A percentile compares a stretch with the other conserved stretches of the same genome.
These are phyloP conservation scores for Adansonia digitata DNA, from an alignment of 345 rosid species.

Conservation along the genomic window DNA sequence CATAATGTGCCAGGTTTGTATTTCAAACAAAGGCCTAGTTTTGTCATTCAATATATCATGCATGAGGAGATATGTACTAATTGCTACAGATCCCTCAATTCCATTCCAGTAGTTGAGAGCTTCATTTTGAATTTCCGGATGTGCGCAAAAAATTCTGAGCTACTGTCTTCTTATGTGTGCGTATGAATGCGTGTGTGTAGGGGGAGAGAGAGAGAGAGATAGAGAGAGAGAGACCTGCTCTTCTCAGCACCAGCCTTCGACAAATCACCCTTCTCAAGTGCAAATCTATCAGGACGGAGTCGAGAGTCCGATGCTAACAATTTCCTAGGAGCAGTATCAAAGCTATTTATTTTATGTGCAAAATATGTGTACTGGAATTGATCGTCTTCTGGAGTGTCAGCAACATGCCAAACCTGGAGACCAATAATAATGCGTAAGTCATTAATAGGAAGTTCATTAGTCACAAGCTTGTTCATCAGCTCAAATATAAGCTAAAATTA, in stretches of 20 bases:
- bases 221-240: slow-evolving; percentile 48
- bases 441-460: not conserved
- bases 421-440: not conserved
- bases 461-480: not conserved
- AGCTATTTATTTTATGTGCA: slow-evolving; percentile 85
- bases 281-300: slow-evolving; percentile 70
- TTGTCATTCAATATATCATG: not conserved
- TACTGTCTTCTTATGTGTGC: too few relatives aligned
- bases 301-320: slow-evolving; percentile 77
- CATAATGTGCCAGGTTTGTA: not conserved
- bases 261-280: slow-evolving; percentile 69
- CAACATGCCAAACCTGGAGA: slow-evolving; percentile 64
- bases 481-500: not conserved
- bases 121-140: not conserved
- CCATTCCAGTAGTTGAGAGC: not conserved
- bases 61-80: not conserved
- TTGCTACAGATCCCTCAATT: not conserved
- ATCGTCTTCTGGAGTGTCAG: slow-evolving; percentile 65
- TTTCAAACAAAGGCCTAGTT: not conserved
- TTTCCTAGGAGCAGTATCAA: slow-evolving; percentile 74
- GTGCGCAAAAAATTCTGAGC: not conserved
- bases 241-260: slow-evolving; percentile 66
- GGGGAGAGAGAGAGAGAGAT: slow-evolving; percentile 21
- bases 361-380: slow-evolving; percentile 68
- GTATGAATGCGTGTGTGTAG: not conserved